A percentile compares a stretch with the other conserved stretches of the same genome.
These are phyloP conservation scores for Aegilops tauschii DNA, from an alignment of 176 grass and related monocot genomes.

Conservation along the genomic window DNA sequence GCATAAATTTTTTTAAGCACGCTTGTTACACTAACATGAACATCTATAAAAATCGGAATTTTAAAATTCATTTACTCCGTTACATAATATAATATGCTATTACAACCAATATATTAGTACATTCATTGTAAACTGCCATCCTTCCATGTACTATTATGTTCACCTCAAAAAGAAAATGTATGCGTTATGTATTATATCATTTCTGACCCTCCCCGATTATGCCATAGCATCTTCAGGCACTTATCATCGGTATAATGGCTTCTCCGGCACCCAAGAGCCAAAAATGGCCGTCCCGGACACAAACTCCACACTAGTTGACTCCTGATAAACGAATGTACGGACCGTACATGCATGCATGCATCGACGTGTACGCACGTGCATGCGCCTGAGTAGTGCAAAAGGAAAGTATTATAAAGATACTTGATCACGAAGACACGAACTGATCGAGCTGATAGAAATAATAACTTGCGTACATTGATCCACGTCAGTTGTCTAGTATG, in stretches of 20 bases:
- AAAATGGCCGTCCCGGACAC: neutral
- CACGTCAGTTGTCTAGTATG: too few species aligned
- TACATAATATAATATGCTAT: too few species aligned
- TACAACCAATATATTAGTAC: too few species aligned
- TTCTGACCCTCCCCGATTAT: neutral
- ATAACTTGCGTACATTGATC: neutral
- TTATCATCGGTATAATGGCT: neutral
- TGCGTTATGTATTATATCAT: too few species aligned
- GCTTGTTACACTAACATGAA: too few species aligned
- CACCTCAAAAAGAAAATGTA: too few species aligned
- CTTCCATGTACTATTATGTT: too few species aligned
- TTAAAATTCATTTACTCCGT: too few species aligned
- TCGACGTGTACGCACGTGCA: neutral
- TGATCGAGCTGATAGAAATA: neutral
- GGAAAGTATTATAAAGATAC: neutral
- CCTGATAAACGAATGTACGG: neutral
- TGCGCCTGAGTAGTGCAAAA: neutral
- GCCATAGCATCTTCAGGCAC: neutral
- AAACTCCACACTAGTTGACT: neutral
- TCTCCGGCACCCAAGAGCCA: neutral
- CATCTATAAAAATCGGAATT: too few species aligned
- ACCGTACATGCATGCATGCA: neutral
- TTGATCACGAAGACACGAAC: neutral
- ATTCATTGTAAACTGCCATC: too few species aligned
- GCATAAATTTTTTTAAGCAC: too few species aligned